Conservation (phyloP, 78 protist genomes). For the Chrysochromulina tobinii region DNA sequence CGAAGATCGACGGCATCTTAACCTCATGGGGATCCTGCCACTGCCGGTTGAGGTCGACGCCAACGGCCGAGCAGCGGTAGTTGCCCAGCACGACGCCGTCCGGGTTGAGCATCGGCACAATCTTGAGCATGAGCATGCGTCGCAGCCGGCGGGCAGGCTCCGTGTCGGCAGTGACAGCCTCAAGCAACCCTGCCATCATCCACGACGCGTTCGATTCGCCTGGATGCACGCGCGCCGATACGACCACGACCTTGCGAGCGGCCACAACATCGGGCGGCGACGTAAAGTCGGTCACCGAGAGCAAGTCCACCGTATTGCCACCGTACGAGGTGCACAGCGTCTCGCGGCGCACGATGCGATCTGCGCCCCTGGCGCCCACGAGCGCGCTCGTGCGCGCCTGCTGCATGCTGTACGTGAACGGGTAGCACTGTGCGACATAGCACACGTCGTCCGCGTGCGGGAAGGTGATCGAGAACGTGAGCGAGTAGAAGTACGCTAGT, state of each 20-base stretch:
- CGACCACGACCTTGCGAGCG: conserved; percentile 44
- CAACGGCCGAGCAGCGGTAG: conserved; percentile 66
- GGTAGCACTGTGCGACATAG: conserved; percentile 65
- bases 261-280: neutral
- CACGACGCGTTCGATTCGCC: conserved; percentile 80
- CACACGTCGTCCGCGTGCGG: conserved; percentile 28
- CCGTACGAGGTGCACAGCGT: neutral
- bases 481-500: conserved; percentile 37
- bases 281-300: neutral
- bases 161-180: conserved; percentile 51
- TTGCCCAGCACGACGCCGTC: conserved; percentile 86
- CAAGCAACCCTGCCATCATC: conserved; percentile 74
- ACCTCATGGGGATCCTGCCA: conserved; percentile 32
- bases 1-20: conserved; percentile 51
- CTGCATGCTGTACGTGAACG: conserved; percentile 65
- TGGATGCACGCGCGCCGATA: conserved; percentile 88
- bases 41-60: conserved; percentile 78
- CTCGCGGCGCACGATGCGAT: too few species aligned
- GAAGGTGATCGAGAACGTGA: conserved; percentile 42
- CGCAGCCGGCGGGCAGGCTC: conserved; percentile 38
- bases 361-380: too few species aligned
- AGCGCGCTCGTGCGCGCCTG: neutral
- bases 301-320: neutral
- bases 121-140: neutral
- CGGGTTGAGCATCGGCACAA: conserved; percentile 86